phyloP scores from a whole-genome alignment of 2,329 filamentous ascomycete species.

The Sarocladiaceae sp. region DNA sequence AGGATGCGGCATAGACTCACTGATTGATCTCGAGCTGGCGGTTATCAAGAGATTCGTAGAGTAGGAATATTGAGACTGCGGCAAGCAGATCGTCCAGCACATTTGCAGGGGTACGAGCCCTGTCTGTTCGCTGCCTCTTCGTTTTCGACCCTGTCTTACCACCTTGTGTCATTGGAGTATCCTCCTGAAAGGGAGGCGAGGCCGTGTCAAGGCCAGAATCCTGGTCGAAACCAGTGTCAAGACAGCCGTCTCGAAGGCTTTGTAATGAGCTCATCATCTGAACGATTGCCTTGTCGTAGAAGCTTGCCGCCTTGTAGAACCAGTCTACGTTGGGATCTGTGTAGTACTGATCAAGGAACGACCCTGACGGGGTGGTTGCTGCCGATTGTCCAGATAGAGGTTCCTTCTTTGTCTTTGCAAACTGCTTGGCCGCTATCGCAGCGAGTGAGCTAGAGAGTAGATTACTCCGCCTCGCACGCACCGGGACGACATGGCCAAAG shows the following conservation, averaged over 20 bases:
- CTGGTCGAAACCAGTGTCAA: background rate
- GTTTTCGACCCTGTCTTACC: slow-evolving; percentile 1
- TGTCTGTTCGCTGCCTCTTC: background rate
- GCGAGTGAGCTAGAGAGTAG: slow-evolving; percentile 14
- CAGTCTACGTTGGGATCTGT: slow-evolving; percentile 11
- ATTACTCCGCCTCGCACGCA: slow-evolving; percentile 13
- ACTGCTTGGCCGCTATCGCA: slow-evolving; percentile 15
- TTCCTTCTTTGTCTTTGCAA: slow-evolving; percentile 13
- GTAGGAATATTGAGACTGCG: slow-evolving; percentile 14
- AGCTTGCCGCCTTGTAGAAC: slow-evolving; percentile 17
- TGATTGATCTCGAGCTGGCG: slow-evolving; percentile 13
- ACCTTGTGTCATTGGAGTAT: slow-evolving; percentile 4
- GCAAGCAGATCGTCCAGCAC: slow-evolving; percentile 12
- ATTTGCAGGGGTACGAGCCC: background rate
- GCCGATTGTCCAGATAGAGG: background rate
- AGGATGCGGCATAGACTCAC: slow-evolving; percentile 1
- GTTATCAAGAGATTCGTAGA: slow-evolving; percentile 16
- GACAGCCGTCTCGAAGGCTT: slow-evolving; percentile 10
- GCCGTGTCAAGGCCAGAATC: background rate
- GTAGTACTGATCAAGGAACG: slow-evolving; percentile 11
- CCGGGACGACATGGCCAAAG: slow-evolving; percentile 14
- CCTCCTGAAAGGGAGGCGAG: background rate
- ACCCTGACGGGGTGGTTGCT: background rate
- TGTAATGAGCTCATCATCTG: slow-evolving; percentile 15
- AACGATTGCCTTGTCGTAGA: slow-evolving; percentile 16